phyloP scores from a whole-genome alignment of 2,329 filamentous ascomycete genomes.

The Aspergillus cejpii region DNA sequence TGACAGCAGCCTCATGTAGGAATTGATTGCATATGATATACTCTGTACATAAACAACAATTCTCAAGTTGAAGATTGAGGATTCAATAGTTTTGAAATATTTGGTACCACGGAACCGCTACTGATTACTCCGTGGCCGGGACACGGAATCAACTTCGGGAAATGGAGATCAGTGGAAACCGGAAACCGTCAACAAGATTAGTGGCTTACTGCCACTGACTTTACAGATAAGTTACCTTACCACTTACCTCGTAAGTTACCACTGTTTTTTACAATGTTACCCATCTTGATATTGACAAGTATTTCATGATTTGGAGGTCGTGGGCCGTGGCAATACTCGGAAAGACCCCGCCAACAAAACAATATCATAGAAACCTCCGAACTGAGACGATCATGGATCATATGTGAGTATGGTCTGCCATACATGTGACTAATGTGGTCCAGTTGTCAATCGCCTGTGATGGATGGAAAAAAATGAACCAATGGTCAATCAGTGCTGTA shows the following conservation, averaged over 20 bases:
- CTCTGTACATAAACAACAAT: too few species aligned
- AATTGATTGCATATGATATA: too few species aligned
- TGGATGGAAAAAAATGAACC: conserved; percentile 3
- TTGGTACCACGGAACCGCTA: conserved; percentile 17
- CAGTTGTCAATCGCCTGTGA: conserved; percentile 9
- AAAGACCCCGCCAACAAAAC: conserved; percentile 11
- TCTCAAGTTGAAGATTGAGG: too few species aligned
- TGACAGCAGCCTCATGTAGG: too few species aligned
- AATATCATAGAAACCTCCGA: neutral
- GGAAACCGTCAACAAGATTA: conserved; percentile 12
- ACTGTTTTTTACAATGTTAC: too few species aligned
- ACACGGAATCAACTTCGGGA: conserved; percentile 18
- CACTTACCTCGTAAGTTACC: too few species aligned
- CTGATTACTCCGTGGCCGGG: conserved; percentile 16
- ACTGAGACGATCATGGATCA: neutral
- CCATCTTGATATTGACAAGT: too few species aligned
- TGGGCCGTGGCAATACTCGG: conserved; percentile 1
- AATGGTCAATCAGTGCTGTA: conserved; percentile 16
- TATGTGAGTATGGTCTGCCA: neutral
- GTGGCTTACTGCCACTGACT: conserved; percentile 6
- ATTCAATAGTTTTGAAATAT: too few species aligned
- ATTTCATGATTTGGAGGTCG: too few species aligned
- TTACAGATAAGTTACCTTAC: conserved; percentile 6
- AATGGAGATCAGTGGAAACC: conserved; percentile 21
- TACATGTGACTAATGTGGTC: neutral